Conservation (phyloP, 2,329 filamentous ascomycete species). For the Sporothrix pseudoabietina region DNA sequence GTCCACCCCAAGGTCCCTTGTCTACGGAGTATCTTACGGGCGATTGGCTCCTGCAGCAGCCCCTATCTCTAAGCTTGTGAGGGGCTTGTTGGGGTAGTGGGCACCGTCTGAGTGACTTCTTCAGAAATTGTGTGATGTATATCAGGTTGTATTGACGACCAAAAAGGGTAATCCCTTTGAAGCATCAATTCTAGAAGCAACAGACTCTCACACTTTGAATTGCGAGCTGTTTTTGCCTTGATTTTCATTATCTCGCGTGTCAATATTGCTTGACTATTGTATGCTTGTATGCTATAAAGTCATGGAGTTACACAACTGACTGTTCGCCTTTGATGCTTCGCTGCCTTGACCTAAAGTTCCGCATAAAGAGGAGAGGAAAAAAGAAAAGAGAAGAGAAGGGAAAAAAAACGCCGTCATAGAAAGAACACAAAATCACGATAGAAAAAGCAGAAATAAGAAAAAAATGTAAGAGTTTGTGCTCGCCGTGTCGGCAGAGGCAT, state of each 20-base stretch:
- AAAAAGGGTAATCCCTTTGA: background rate
- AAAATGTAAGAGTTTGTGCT: background rate
- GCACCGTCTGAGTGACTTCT: background rate
- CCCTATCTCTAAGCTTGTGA: background rate
- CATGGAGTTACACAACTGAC: too few relatives aligned
- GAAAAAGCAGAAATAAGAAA: background rate
- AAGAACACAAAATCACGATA: slow-evolving; percentile 14
- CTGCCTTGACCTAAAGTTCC: too few relatives aligned
- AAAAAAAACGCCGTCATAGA: background rate
- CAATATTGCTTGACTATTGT: too few relatives aligned
- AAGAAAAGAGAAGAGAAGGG: background rate
- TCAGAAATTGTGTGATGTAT: background rate
- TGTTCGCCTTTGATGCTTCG: background rate
- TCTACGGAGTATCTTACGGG: background rate
- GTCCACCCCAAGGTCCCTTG: background rate
- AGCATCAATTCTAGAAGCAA: too few relatives aligned
- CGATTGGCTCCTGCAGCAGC: background rate
- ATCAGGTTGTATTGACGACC: background rate
- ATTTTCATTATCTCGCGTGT: too few relatives aligned
- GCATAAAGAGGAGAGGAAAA: background rate
- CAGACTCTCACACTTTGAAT: too few relatives aligned
- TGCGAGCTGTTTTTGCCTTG: too few relatives aligned
- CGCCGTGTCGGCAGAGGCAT: background rate
- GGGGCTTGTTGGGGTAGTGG: background rate
- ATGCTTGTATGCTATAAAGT: too few relatives aligned